A percentile compares a stretch with the other conserved stretches of the same genome.
Conservation (phyloP, 768 basidiomycete species). For the Leccinum boreale region DNA sequence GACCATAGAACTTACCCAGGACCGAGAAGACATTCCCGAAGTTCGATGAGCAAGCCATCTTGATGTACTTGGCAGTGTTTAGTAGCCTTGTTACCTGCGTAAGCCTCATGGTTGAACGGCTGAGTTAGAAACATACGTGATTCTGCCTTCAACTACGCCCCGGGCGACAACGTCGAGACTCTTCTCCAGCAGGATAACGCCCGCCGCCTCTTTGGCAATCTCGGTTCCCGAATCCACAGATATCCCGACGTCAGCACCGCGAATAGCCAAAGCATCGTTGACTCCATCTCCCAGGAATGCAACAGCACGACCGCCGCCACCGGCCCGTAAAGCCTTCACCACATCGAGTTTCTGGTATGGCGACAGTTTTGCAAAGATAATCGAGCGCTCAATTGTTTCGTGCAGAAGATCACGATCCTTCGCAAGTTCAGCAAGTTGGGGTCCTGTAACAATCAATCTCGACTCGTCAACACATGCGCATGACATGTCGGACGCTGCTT, state of each 20-base stretch:
- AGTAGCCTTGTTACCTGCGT: conserved; percentile 27
- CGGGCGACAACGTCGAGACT: conserved; percentile 33
- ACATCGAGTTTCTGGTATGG: conserved; percentile 34
- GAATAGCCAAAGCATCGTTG: conserved; percentile 32
- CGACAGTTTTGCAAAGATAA: conserved; percentile 32
- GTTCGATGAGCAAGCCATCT: conserved; percentile 37
- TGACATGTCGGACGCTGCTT: conserved; percentile 12
- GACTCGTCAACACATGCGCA: conserved; percentile 17
- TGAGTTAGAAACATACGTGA: conserved; percentile 24
- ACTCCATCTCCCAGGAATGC: conserved; percentile 32
- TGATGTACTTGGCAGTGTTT: conserved; percentile 37
- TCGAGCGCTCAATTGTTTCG: conserved; percentile 29
- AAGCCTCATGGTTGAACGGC: conserved; percentile 1
- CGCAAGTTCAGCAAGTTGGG: conserved; percentile 27
- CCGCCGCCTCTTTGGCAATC: conserved; percentile 39
- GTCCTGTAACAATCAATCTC: conserved; percentile 26
- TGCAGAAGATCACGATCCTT: conserved; percentile 25
- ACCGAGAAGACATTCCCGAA: conserved; percentile 35
- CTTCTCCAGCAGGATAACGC: conserved; percentile 35
- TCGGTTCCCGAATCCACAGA: conserved; percentile 33
- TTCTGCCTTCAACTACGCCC: conserved; percentile 32
- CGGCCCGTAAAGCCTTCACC: conserved; percentile 28
- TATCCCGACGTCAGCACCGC: conserved; percentile 32
- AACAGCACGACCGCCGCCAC: conserved; percentile 26
- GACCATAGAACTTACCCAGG: conserved; percentile 18